Base-by-base conservation (phyloP, 2,329 filamentous ascomycete species). In the Aurifilum marmelostoma region DNA sequence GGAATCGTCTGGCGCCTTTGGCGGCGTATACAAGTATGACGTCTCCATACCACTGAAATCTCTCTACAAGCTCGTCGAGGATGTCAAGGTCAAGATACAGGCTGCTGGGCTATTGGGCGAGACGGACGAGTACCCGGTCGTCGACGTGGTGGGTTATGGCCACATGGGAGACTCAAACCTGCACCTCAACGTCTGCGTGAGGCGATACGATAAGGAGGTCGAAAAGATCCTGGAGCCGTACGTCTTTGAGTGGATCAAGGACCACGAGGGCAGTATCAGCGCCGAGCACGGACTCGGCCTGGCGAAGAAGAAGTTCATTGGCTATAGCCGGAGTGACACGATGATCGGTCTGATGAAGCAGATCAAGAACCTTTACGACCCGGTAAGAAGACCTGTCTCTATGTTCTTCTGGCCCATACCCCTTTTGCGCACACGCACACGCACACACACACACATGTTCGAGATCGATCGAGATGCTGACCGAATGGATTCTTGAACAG, bases 101-200 rank as follows among this genome's bases (percentile, higher is more conserved):
- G 85, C 89, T 66, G 90, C 90, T 41, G 93, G 94, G 0, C 85
- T 98, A 2, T 84, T 97, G 54, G 92, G 93, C 66, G 90, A 93
- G 59, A 88, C 90, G 7, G 88, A 92, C 67, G 89, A 89, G 60
- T 87, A 90, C 77, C 93, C 94, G 1, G 94, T 97, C 7, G 87
- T 97, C 1, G 92, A 91, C 69, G 94, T 97, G n/a, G 89, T 97
- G 27, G 96, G 96, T 27, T 99, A 97, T 77, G 96, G 96, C 43
- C 96, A 99, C 79, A 98, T 99, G 94, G 97, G 96, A 52, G 96
- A 99, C 80, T 89, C 92, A 3, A 99, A 99, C 80, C 81, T 99
- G 73, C 97, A 99, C 81, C 85, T 99, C 73, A 99, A 99, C 80
- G 88, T 99, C 43, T 87, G 92, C 1, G 91, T 93, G 24, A 84